Evolutionary conservation across 305 asterid genomes (phyloP).

Genomic region (Rubia peregrina): DNA sequence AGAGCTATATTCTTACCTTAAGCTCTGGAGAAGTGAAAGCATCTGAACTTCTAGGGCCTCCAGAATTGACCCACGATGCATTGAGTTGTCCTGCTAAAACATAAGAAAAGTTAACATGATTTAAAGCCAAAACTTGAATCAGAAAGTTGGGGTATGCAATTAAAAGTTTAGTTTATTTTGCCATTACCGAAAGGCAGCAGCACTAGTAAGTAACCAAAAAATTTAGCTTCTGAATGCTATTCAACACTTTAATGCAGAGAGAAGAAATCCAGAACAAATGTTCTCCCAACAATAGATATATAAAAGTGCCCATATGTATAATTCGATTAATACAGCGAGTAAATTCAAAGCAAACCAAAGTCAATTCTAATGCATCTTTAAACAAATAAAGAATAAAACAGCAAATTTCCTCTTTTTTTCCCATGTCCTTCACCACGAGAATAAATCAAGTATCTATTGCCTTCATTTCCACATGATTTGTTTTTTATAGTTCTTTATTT

Average conservation of each 20-base stretch:
- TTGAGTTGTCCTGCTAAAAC: slow-evolving; percentile 42
- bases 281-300: background rate
- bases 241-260: background rate
- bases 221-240: background rate
- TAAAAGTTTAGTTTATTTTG: background rate
- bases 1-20: slow-evolving; percentile 57
- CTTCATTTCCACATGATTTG: background rate
- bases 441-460: background rate
- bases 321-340: background rate
- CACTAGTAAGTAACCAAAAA: background rate
- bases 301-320: background rate
- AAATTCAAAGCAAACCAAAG: background rate
- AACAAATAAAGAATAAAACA: background rate
- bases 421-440: background rate
- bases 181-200: background rate
- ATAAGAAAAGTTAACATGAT: background rate
- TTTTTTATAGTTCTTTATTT: background rate
- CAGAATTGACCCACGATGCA: slow-evolving; percentile 68
- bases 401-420: background rate
- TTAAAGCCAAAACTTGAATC: background rate
- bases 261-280: slow-evolving; percentile 1
- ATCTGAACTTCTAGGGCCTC: slow-evolving; percentile 60
- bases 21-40: slow-evolving; percentile 65
- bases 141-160: background rate
- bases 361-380: background rate